Percentiles rank a stretch among this genome's conserved stretches.
Evolutionary conservation across 2,329 filamentous ascomycete species (phyloP).

Genomic region (Colletotrichum sp.): DNA sequence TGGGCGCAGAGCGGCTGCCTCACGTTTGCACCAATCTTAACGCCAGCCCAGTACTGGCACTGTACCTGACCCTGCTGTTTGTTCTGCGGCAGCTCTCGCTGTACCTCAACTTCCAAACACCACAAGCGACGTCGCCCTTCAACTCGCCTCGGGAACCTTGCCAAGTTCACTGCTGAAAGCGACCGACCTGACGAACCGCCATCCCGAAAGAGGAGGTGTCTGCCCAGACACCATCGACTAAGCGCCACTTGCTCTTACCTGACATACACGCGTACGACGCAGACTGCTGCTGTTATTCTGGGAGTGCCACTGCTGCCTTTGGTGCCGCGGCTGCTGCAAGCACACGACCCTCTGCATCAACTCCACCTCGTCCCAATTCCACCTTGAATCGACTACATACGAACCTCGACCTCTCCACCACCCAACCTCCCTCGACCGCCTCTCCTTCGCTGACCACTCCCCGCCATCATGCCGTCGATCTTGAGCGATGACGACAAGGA

Average conservation of each 20-base stretch:
- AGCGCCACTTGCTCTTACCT: slow-evolving; percentile 17
- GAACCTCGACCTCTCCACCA: slow-evolving; percentile 4
- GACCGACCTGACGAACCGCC: slow-evolving; percentile 10
- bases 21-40: not conserved
- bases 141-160: not conserved
- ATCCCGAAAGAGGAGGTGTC: slow-evolving; percentile 20
- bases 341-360: slow-evolving; percentile 12
- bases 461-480: slow-evolving; percentile 64
- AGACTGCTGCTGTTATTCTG: slow-evolving; percentile 5
- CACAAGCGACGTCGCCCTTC: not conserved
- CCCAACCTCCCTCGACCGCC: not conserved
- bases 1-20: slow-evolving; percentile 11
- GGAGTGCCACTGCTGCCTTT: slow-evolving; percentile 1
- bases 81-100: not conserved
- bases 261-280: slow-evolving; percentile 13
- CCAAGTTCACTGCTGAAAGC: slow-evolving; percentile 15
- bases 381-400: slow-evolving; percentile 18
- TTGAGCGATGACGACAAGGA: slow-evolving; percentile 94
- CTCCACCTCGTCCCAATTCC: slow-evolving; percentile 21
- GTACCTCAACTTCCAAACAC: not conserved
- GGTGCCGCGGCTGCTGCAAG: slow-evolving; percentile 14
- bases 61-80: not conserved
- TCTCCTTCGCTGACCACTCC: not conserved
- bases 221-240: slow-evolving; percentile 8
- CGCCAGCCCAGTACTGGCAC: not conserved